Evolutionary conservation across 257 asterid species (phyloP).

Genomic region (Scutellaria galericulata): DNA sequence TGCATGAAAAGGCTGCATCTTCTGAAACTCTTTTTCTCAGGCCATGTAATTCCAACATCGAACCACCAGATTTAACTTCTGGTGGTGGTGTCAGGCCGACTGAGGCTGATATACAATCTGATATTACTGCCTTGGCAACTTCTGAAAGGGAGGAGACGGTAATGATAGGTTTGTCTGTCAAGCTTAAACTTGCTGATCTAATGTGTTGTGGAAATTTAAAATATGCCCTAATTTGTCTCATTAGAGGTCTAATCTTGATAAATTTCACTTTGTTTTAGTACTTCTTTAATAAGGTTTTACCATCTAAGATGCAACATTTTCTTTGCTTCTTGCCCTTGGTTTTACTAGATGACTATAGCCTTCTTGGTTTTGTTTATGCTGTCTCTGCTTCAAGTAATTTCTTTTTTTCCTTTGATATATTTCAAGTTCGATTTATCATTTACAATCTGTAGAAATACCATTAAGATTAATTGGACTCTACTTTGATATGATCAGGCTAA

Average conservation of each 20-base stretch:
- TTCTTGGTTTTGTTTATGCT: constrained; percentile 4
- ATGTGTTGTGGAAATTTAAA: neutral
- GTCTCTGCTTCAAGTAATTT: neutral
- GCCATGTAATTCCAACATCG: constrained; percentile 58
- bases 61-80: constrained; percentile 44
- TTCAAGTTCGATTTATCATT: neutral
- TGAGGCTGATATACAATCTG: constrained; percentile 47
- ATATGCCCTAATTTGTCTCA: constrained; percentile 20
- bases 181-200: constrained; percentile 36
- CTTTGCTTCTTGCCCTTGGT: constrained; percentile 4
- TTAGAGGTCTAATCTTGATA: neutral
- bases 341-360: neutral
- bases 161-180: constrained; percentile 61
- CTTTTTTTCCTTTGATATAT: constrained; percentile 3
- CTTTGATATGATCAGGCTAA: neutral
- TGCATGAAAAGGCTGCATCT: constrained; percentile 40
- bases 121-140: constrained; percentile 42
- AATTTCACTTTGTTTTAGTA: constrained; percentile 8
- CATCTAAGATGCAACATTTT: neutral
- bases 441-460: neutral
- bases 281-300: neutral
- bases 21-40: constrained; percentile 49
- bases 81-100: constrained; percentile 40
- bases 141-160: constrained; percentile 51
- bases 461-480: neutral